phyloP scores from a whole-genome alignment of 257 asterid species.

The Avicennia marina region DNA sequence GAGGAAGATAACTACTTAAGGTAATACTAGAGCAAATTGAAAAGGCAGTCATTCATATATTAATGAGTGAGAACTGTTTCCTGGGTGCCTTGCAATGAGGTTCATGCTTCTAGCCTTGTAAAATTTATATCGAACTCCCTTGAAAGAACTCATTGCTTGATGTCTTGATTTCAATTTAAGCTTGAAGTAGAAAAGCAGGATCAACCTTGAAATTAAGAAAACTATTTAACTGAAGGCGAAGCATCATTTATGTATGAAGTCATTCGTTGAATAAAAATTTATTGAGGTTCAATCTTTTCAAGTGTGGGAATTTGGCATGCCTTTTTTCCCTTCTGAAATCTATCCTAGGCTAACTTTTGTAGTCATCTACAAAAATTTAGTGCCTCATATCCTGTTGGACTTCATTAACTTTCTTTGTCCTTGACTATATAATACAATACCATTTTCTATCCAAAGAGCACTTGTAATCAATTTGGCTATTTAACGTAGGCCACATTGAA shows the following conservation, averaged over 20 bases:
- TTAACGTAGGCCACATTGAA: conserved; percentile 66
- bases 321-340: conserved; percentile 6
- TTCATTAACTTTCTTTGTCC: conserved; percentile 13
- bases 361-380: neutral
- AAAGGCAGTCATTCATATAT: neutral
- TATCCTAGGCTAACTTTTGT: conserved; percentile 5
- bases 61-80: too few species aligned
- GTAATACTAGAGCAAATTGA: neutral
- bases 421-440: neutral
- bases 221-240: neutral
- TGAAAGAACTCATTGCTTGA: neutral
- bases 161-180: neutral
- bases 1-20: neutral
- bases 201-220: too few species aligned
- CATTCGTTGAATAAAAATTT: neutral
- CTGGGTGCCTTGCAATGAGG: too few species aligned
- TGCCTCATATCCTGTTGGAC: neutral
- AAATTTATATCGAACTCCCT: neutral
- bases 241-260: neutral
- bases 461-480: conserved; percentile 16
- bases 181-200: too few species aligned
- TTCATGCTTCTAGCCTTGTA: neutral
- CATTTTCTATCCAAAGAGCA: too few species aligned
- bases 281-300: neutral
- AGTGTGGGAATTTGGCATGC: neutral